These are phyloP conservation scores for Suhomyces faveliae DNA, from an alignment of 805 yeast genomes.

Conservation along the genomic window DNA sequence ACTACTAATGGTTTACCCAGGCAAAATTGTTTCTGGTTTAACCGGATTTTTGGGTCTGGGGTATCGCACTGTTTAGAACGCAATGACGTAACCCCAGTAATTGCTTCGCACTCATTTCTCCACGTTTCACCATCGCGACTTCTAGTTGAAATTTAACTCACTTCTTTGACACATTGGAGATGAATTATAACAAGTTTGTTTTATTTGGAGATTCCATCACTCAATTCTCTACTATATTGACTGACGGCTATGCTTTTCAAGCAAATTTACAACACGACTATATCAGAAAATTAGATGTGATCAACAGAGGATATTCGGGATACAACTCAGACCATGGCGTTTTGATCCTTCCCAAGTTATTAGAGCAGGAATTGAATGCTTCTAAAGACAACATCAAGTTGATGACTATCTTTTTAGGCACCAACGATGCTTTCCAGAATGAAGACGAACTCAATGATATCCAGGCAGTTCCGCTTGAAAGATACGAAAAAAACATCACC, in stretches of 20 bases:
- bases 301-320: conserved; percentile 77
- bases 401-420: conserved; percentile 70
- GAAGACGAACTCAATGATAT: conserved; percentile 15
- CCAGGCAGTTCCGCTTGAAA: conserved; percentile 50
- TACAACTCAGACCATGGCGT: conserved; percentile 66
- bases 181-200: conserved; percentile 43
- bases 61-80: too few species aligned
- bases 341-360: conserved; percentile 35
- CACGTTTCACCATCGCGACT: background rate
- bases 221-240: conserved; percentile 46
- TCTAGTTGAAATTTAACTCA: background rate
- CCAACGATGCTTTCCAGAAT: conserved; percentile 57
- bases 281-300: conserved; percentile 60
- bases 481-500: conserved; percentile 48
- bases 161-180: background rate
- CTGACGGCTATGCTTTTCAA: conserved; percentile 44
- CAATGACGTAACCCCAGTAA: too few species aligned
- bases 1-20: too few species aligned
- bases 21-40: too few species aligned
- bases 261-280: conserved; percentile 52
- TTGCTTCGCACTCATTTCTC: too few species aligned
- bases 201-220: conserved; percentile 75
- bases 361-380: conserved; percentile 39
- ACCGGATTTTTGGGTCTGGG: too few species aligned
- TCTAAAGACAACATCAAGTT: conserved; percentile 31